Conservation (phyloP, 2,329 filamentous ascomycete species). For the Penicillium sp. region DNA sequence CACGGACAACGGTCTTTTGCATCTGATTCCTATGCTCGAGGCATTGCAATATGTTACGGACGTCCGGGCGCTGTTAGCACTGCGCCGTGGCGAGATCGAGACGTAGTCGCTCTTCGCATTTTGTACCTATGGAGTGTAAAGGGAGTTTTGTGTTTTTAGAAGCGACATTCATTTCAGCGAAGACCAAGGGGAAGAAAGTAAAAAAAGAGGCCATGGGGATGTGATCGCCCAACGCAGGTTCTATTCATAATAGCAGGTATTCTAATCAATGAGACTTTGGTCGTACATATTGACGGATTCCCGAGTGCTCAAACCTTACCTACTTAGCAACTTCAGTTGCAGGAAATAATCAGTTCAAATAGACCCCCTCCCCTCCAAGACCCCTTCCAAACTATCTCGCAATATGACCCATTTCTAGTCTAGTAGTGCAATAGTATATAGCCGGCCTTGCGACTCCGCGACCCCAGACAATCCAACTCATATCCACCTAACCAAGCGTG, state of each 20-base stretch:
- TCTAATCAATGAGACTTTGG: not conserved
- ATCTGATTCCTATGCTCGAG: constrained; percentile 86
- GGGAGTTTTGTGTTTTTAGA: constrained; percentile 14
- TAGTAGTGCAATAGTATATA: not conserved
- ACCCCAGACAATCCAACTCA: not conserved
- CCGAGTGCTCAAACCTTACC: not conserved
- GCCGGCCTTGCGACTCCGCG: not conserved
- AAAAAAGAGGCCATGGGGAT: constrained; percentile 8
- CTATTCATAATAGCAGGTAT: not conserved
- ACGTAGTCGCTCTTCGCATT: constrained; percentile 19
- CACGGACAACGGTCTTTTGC: constrained; percentile 89
- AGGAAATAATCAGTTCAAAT: no score
- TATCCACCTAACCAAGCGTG: not conserved
- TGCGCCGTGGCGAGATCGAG: constrained; percentile 71
- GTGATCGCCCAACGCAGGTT: not conserved
- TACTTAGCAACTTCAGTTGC: not conserved
- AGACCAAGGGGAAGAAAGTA: constrained; percentile 4
- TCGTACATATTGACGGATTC: not conserved
- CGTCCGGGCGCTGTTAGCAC: constrained; percentile 80
- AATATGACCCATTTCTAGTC: no score
- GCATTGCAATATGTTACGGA: constrained; percentile 95
- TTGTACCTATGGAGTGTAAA: constrained; percentile 18
- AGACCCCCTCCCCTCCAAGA: no score
- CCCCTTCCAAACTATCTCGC: no score
- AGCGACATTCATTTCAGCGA: constrained; percentile 5